Base-by-base conservation (phyloP, 106 monocot species). In the Allium fistulosum region DNA sequence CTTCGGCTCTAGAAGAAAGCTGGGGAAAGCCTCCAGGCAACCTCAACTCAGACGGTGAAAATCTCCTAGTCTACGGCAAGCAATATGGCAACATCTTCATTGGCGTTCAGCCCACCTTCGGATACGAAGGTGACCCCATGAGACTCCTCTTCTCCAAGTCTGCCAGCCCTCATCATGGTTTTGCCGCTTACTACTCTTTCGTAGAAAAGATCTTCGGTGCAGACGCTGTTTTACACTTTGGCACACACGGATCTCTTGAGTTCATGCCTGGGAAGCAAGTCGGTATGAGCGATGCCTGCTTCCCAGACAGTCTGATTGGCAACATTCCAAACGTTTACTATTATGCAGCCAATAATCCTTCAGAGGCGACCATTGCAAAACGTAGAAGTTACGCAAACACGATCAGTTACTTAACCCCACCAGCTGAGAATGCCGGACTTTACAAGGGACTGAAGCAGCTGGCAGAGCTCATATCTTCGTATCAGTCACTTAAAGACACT, bases 181-280 rank as follows among this genome's bases (percentile, higher is more conserved):
- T 88, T 60, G 88, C 88, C 6, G 88, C 88, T 17, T 88, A 88
- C 74, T 88, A 88, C 64, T 81, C 84, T 48, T 88, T 74, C 51
- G 84, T 88, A 1, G 84, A 84, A 69, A 84, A 84, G 74, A 81
- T 88, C 62, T 88, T 88, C 50, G 55, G 69, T 9, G 88, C 88
- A 12, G 88, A 88, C 46, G 88, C 84, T n/a, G 88, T 88, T 13
- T 75, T 88, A 37, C 88, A 88, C 68, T 88, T 88, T 51, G 88
- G 88, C 27, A 88, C 88, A 11, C 88, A 88, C 46, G 88, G 88
- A 4, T 84, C 88, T 1, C 76, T 88, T 27, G 88, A 88, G 58
- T 88, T 88, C 81, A 88, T 88, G 88, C 88, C 88, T 10, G 88
- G 88, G 49, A 88, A 88, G 68, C 88, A 88, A 60, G 88, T 88